Conservation (phyloP, 1,139 yeast genomes). For the Pichia sp. region DNA sequence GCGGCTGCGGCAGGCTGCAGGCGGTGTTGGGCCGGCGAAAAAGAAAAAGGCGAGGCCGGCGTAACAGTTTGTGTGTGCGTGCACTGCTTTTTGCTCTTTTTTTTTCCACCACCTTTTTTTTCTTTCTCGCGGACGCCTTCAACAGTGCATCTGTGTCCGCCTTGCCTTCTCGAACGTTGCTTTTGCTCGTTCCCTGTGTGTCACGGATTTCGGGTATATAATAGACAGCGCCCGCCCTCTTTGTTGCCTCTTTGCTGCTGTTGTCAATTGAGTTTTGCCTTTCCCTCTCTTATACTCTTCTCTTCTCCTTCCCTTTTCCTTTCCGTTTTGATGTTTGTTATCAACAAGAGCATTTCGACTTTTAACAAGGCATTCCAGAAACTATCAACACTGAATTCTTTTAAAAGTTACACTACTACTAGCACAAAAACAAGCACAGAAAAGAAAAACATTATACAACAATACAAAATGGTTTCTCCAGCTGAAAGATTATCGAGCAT, state of each 20-base stretch:
- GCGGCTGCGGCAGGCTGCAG: too few species aligned
- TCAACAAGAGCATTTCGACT: not conserved
- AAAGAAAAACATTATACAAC: not conserved
- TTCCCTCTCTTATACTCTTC: not conserved
- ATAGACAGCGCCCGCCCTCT: not conserved
- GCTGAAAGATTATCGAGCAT: constrained; percentile 28
- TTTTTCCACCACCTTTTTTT: not conserved
- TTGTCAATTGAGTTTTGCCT: not conserved
- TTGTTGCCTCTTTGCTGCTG: not conserved
- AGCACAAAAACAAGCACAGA: not conserved
- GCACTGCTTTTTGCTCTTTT: not conserved
- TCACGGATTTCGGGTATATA: not conserved
- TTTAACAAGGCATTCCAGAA: not conserved
- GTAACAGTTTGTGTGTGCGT: too few species aligned
- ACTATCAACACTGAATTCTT: not conserved
- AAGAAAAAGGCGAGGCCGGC: too few species aligned
- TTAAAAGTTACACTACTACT: not conserved
- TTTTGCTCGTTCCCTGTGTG: not conserved
- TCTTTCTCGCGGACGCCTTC: not conserved
- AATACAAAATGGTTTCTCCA: constrained; percentile 22
- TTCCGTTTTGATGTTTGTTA: not conserved
- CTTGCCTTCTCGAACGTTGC: not conserved
- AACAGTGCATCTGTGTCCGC: not conserved
- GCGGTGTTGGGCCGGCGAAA: too few species aligned
- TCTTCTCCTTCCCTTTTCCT: too few species aligned